Conservation (phyloP, 148 eudicot species). For the Rhododendron griersonianum region DNA sequence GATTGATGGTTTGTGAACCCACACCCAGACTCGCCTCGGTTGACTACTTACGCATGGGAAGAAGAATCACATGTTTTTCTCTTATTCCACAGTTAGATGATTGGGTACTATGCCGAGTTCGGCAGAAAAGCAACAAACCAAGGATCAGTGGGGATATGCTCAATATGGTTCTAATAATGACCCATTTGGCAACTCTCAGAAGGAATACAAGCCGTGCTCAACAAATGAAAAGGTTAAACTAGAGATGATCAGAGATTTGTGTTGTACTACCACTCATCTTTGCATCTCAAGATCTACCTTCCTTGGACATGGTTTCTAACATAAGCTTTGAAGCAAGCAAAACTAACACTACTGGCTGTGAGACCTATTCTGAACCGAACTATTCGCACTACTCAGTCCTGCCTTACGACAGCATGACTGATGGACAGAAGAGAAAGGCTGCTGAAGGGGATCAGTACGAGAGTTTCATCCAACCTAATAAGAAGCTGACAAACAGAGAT, state of each 20-base stretch:
- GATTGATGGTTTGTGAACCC: too few relatives aligned
- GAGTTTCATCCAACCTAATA: not conserved
- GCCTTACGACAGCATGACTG: not conserved
- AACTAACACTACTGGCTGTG: not conserved
- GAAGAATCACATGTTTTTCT: not conserved
- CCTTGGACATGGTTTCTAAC: constrained; percentile 4
- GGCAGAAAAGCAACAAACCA: constrained; percentile 47
- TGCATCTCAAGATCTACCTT: constrained; percentile 6
- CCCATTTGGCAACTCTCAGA: constrained; percentile 8
- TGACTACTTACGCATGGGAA: not conserved
- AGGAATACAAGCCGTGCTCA: constrained; percentile 25
- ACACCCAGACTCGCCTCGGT: too few relatives aligned
- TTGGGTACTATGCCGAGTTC: constrained; percentile 44
- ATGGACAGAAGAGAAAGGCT: not conserved
- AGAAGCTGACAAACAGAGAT: not conserved
- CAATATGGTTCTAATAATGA: constrained; percentile 14
- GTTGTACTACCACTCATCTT: constrained; percentile 16
- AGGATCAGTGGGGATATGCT: constrained; percentile 24
- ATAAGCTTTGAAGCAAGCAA: constrained; percentile 9
- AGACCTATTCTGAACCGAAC: not conserved
- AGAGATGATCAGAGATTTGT: constrained; percentile 7
- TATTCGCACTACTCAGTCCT: not conserved
- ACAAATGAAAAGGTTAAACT: not conserved
- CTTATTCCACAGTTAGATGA: constrained; percentile 34
- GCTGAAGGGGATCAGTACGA: not conserved